Base-by-base conservation (phyloP, 306 rosid genomes). In the Herpetospermum pedunculosum region DNA sequence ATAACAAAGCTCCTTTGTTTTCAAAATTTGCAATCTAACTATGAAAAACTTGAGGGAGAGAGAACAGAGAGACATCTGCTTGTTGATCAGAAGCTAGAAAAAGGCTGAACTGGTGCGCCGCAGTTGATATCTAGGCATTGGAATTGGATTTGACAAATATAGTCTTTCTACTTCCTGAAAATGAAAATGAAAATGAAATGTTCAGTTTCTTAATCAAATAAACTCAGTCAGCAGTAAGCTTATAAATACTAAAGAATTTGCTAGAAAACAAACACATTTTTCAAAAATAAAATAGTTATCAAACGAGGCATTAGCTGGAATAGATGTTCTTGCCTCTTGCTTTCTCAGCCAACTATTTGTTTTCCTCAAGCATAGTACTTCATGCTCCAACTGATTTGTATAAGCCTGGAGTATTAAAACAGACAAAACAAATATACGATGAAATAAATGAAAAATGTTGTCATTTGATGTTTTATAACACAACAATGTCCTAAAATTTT, bases 91-190 rank as follows among this genome's bases (percentile, higher is more conserved):
- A 41, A 67, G 62, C 60, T 73, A 78, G 67, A 78, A 73, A 57
- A 15, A 26, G 16, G 55, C 55, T 3, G 81, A 78, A 53, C 77
- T 78, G 43, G 73, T 72, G 71, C 81, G 74, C 60, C 81, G 67
- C 63, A 78, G 49, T 60, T 78, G 81, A 46, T 63, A 64, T 78
- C 28, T 73, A 18, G 77, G 77, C 70, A 5, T 52, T 32, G 78
- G 48, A 4, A 57, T 40, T 73, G 78, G 74, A 58, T 55, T 73
- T 77, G 83, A 70, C 58, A 38, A 65, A 19, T 76, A 76, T 8
- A 15, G 26, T 58, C 29, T 46, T 2, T 82, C 91, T 48, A 57
- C 23, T 41, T 84, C 86, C 88, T 87, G 88, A 77, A 80, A 87
- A 46, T 19, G 47, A 44, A 8, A 54, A 14, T 2, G 10, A 26